Percentiles rank a stretch among this genome's conserved stretches.
phyloP scores from a whole-genome alignment of 495 filamentous ascomycete species.

The Tuber magnatum region DNA sequence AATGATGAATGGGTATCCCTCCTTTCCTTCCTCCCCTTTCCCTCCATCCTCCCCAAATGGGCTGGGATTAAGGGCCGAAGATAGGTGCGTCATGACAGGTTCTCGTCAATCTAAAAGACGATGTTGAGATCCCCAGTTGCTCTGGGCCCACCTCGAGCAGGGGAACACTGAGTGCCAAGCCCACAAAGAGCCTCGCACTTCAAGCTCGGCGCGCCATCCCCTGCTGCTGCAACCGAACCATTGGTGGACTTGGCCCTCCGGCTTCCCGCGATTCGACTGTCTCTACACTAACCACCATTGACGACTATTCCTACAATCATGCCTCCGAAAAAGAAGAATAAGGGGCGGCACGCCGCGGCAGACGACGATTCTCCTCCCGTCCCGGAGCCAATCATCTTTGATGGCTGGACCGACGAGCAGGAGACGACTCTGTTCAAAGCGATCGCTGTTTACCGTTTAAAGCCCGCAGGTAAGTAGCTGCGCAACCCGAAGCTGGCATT shows the following conservation, averaged over 20 bases:
- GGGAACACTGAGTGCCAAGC: not conserved
- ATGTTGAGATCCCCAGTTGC: not conserved
- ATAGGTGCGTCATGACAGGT: conserved; percentile 23
- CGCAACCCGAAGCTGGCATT: not conserved
- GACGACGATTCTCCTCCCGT: conserved; percentile 44
- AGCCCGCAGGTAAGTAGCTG: conserved; percentile 68
- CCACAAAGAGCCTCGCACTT: conserved; percentile 8
- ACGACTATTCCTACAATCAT: conserved; percentile 45
- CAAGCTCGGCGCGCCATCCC: conserved; percentile 1
- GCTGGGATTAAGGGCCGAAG: conserved; percentile 22
- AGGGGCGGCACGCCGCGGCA: conserved; percentile 42
- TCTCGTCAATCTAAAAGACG: not conserved
- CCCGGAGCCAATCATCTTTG: conserved; percentile 49
- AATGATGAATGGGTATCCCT: conserved; percentile 61
- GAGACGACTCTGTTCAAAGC: conserved; percentile 85
- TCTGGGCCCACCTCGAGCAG: too few relatives aligned
- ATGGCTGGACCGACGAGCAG: conserved; percentile 93
- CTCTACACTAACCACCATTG: conserved; percentile 2
- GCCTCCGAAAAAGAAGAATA: conserved; percentile 66
- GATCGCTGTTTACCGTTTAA: conserved; percentile 70
- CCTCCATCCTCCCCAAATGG: conserved; percentile 1
- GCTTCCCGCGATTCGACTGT: not conserved
- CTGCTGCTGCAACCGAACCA: not conserved
- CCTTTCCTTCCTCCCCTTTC: not conserved
- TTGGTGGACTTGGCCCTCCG: not conserved